Percentiles rank a stretch among this genome's conserved stretches.
Evolutionary conservation across 495 filamentous ascomycete species (phyloP).

Genomic region (Trichoderma orchidacearum): DNA sequence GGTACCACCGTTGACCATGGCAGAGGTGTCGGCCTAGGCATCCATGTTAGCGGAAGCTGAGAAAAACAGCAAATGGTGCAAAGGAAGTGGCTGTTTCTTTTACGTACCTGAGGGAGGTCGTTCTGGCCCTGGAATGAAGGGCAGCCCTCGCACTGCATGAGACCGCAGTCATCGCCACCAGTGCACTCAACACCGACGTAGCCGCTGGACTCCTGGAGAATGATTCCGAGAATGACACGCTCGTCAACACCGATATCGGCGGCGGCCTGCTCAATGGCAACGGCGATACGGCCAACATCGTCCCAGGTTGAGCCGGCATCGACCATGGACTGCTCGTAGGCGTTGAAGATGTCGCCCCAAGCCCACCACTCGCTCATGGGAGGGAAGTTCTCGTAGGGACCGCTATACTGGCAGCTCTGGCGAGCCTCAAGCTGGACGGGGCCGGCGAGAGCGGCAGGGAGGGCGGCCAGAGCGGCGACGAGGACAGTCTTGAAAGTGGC

Average conservation of each 20-base stretch:
- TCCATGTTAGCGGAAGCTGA: background rate
- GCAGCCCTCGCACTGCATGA: conserved; percentile 22
- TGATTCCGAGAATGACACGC: conserved; percentile 28
- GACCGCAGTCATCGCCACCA: conserved; percentile 16
- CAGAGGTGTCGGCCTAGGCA: conserved; percentile 16
- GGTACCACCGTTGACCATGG: conserved; percentile 23
- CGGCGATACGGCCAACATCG: conserved; percentile 21
- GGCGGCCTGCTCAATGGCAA: conserved; percentile 15
- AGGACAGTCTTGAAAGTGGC: background rate
- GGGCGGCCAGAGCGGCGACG: background rate
- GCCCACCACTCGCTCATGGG: conserved; percentile 16
- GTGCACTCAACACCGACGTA: conserved; percentile 24
- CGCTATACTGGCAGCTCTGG: conserved; percentile 11
- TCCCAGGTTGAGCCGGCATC: conserved; percentile 16
- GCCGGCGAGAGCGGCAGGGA: background rate
- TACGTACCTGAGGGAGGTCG: conserved; percentile 19
- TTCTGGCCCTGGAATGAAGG: conserved; percentile 16
- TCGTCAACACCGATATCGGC: conserved; percentile 22
- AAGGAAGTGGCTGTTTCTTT: background rate
- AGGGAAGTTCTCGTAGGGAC: conserved; percentile 21
- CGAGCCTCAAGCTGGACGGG: background rate
- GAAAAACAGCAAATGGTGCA: background rate
- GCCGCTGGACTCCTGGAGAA: conserved; percentile 30
- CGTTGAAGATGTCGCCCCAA: conserved; percentile 23
- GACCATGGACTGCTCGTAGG: conserved; percentile 20